Conservation (phyloP, 139 green algal genomes). For the Edaphochlamys debaryana region DNA sequence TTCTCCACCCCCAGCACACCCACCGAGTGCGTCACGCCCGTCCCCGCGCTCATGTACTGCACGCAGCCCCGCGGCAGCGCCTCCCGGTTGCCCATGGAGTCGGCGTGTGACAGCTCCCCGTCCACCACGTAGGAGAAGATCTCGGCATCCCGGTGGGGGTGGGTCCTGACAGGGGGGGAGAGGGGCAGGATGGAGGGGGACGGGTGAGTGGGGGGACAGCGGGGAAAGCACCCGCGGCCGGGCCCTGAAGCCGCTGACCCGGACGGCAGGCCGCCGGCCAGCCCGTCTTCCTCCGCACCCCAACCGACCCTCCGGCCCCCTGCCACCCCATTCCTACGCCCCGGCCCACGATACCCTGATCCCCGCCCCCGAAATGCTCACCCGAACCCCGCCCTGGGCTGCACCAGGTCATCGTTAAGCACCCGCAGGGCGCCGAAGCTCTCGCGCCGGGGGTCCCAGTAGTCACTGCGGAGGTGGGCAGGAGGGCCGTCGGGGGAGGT, state of each 20-base stretch:
- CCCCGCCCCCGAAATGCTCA: too few relatives aligned
- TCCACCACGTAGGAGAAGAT: slow-evolving; percentile 83
- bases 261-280: too few relatives aligned
- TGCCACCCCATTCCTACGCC: too few relatives aligned
- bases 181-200: background rate
- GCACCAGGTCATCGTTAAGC: slow-evolving; percentile 85
- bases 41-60: slow-evolving; percentile 83
- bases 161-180: slow-evolving; percentile 69
- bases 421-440: slow-evolving; percentile 78
- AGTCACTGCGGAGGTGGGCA: slow-evolving; percentile 1
- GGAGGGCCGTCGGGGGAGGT: background rate
- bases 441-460: slow-evolving; percentile 47
- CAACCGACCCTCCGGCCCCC: too few relatives aligned
- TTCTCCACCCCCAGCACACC: slow-evolving; percentile 19
- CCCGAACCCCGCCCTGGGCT: slow-evolving; percentile 74
- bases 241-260: too few relatives aligned
- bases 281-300: too few relatives aligned
- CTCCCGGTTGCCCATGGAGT: slow-evolving; percentile 80
- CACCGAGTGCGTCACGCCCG: slow-evolving; percentile 73
- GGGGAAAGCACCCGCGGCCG: too few relatives aligned
- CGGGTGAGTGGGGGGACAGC: background rate
- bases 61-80: slow-evolving; percentile 66
- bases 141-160: slow-evolving; percentile 80
- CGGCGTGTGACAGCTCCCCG: slow-evolving; percentile 71
- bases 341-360: too few relatives aligned